Conservation (phyloP, 2,329 filamentous ascomycete species). For the Penicillium paneum region DNA sequence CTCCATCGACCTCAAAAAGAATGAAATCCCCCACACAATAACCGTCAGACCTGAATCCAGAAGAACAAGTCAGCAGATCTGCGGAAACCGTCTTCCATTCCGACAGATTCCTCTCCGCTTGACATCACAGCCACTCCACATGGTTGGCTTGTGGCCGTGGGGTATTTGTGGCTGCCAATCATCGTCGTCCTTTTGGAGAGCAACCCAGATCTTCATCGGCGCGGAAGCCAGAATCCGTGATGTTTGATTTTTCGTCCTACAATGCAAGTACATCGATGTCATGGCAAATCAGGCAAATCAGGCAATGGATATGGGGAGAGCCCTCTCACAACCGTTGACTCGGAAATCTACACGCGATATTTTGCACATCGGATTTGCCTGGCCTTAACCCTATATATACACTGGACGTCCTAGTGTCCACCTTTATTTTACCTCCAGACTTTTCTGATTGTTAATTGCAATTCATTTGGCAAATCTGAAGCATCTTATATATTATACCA, state of each 20-base stretch:
- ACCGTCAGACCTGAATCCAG: not conserved
- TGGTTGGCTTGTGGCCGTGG: not conserved
- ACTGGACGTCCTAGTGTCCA: not conserved
- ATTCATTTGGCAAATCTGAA: not conserved
- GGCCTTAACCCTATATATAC: conserved; percentile 16
- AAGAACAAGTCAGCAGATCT: not conserved
- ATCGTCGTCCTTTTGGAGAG: conserved; percentile 4
- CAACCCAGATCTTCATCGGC: conserved; percentile 7
- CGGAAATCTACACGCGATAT: conserved; percentile 24
- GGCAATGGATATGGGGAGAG: conserved; percentile 7
- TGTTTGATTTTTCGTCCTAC: conserved; percentile 11
- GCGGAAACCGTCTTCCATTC: conserved; percentile 10
- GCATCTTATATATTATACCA: not conserved
- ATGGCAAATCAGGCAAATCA: conserved; percentile 25
- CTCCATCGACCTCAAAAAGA: not conserved
- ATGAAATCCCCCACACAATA: not conserved
- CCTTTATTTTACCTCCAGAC: not conserved
- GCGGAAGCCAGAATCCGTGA: conserved; percentile 36
- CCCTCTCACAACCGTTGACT: conserved; percentile 2
- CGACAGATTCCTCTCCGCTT: not conserved
- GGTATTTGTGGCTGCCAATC: conserved; percentile 2
- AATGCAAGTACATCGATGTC: not conserved
- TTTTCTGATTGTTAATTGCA: not conserved
- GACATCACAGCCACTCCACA: conserved; percentile 11
- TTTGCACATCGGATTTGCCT: not conserved